These are phyloP conservation scores for Aspergillus proliferans DNA, from an alignment of 2,329 filamentous ascomycete species.

Conservation along the genomic window DNA sequence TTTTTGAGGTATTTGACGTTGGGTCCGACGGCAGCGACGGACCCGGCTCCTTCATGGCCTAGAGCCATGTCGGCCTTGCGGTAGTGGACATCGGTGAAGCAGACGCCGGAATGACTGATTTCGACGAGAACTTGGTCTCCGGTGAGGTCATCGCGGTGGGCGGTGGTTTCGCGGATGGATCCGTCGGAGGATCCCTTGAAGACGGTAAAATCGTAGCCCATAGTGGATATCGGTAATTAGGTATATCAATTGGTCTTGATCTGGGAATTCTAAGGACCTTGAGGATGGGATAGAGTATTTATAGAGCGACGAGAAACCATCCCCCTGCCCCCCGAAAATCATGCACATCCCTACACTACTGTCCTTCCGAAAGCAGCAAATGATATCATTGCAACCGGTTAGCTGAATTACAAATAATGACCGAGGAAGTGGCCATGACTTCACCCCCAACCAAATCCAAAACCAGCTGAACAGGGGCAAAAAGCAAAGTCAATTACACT, in stretches of 20 bases:
- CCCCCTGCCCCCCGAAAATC: neutral
- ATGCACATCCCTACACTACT: neutral
- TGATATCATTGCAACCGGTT: neutral
- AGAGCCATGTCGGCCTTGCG: slow-evolving; percentile 26
- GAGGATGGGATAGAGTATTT: neutral
- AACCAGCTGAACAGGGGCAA: no score
- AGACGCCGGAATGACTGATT: slow-evolving; percentile 62
- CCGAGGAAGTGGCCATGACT: neutral
- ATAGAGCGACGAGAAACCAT: neutral
- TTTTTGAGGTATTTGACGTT: slow-evolving; percentile 29
- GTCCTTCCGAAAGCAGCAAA: neutral
- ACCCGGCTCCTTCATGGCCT: slow-evolving; percentile 35
- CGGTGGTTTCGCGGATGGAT: slow-evolving; percentile 47
- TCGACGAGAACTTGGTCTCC: slow-evolving; percentile 51
- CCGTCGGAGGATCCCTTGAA: slow-evolving; percentile 58
- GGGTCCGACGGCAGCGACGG: slow-evolving; percentile 26
- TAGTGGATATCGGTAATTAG: slow-evolving; percentile 2
- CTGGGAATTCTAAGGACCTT: neutral
- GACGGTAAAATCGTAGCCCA: slow-evolving; percentile 49
- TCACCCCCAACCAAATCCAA: neutral
- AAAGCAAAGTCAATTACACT: neutral
- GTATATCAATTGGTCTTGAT: no score
- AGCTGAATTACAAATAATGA: neutral
- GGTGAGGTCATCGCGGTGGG: slow-evolving; percentile 33
- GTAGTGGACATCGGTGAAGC: slow-evolving; percentile 52